Conservation (phyloP, 2,329 filamentous ascomycete genomes). For the Stagonosporopsis chrysanthemi region DNA sequence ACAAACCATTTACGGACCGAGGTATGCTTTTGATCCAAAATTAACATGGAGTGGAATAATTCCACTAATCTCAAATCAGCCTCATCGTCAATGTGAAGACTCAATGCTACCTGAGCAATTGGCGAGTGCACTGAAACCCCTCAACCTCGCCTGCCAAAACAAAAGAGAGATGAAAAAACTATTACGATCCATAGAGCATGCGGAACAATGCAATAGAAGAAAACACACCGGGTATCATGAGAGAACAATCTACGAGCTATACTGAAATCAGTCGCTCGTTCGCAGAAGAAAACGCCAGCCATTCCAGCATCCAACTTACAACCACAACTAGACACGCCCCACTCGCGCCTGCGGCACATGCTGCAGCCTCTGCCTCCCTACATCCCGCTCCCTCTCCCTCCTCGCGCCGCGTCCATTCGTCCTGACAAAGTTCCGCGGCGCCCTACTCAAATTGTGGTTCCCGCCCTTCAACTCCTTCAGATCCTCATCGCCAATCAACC, state of each 20-base stretch:
- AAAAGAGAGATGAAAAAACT: background rate
- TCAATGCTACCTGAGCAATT: too few species aligned
- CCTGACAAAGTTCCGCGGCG: slow-evolving; percentile 30
- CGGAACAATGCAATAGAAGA: too few species aligned
- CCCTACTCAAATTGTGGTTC: slow-evolving; percentile 31
- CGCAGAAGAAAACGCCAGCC: background rate
- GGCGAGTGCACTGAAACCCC: too few species aligned
- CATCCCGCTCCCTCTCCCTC: slow-evolving; percentile 19
- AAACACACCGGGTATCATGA: background rate
- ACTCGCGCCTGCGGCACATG: background rate
- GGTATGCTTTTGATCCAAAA: too few species aligned
- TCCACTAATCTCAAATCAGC: too few species aligned
- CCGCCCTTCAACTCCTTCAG: slow-evolving; percentile 45
- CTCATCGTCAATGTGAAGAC: too few species aligned
- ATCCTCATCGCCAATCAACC: slow-evolving; percentile 42
- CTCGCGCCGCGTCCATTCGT: slow-evolving; percentile 19
- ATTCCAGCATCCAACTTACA: background rate
- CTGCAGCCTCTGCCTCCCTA: background rate
- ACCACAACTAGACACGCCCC: too few species aligned
- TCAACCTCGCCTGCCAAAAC: too few species aligned
- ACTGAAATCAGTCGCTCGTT: too few species aligned
- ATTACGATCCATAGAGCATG: too few species aligned
- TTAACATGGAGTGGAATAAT: too few species aligned
- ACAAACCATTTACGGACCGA: too few species aligned
- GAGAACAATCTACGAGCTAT: background rate